Evolutionary conservation across 208 protist genomes (phyloP), one percentile per base, ranked within the genome.

Genomic region (Novymonas esmeraldas): DNA sequence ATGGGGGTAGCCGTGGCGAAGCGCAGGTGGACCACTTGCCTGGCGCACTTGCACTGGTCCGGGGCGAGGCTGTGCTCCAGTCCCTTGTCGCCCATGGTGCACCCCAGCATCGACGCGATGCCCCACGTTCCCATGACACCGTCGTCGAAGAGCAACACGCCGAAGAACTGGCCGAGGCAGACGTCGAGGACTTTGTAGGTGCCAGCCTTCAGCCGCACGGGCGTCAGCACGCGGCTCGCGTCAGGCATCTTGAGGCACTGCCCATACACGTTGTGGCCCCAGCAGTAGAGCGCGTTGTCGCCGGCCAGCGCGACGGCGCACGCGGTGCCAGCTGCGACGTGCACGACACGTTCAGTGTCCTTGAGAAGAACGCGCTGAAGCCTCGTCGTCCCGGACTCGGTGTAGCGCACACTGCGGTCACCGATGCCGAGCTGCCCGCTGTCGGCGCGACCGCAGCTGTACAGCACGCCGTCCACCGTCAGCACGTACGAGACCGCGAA

Each of bases 201-300:
- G 34, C 61, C 69, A 0, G 67, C 64, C 33, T 59, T 45, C 48
- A 85, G 77, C 22, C 70, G 73, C 24, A 81, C 63, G n/a, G 84
- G 77, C 14, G 36, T 44, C 36, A 62, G 22, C 26, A 86, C 64
- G 14, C 59, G 64, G 10, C 39, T 66, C 18, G 55, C 33, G 20
- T 64, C 70, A 0, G 68, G 60, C 59, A 70, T 52, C 28, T 61
- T 38, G 29, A 92, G 46, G 56, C 86, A 93, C 75, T 95, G 90
- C 11, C 87, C 85, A 66, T 79, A 87, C 13, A 46, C 63, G 64
- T 95, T 95, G 63, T 86, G 58, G 46, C 90, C 90, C 85, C 87
- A 94, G 36, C 76, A 54, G 64, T 86, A 92, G 50, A 95, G 63
- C 18, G 64, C 42, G 33, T 56, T 59, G 45, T 77, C 73, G 24